Percentiles rank a stretch among this genome's conserved stretches.
Evolutionary conservation across 768 basidiomycete genomes (phyloP).

Genomic region (Mycena chlorophos): DNA sequence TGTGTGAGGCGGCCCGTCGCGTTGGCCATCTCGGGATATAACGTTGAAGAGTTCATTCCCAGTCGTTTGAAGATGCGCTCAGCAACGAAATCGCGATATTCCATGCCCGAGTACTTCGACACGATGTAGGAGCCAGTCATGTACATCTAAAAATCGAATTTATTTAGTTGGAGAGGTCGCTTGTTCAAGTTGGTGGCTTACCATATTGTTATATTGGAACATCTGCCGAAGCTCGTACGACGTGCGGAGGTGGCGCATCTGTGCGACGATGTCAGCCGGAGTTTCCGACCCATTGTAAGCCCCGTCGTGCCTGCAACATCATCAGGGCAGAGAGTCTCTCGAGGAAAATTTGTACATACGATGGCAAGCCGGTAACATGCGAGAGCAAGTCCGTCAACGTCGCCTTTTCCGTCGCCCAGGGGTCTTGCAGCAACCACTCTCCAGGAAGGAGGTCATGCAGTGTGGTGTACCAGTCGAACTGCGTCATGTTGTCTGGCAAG

Average conservation of each 20-base stretch:
- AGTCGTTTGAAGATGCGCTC: constrained; percentile 42
- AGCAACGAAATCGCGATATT: constrained; percentile 39
- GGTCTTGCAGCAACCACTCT: constrained; percentile 42
- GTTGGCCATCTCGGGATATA: constrained; percentile 32
- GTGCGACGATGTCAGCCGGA: constrained; percentile 21
- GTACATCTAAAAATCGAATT: constrained; percentile 33
- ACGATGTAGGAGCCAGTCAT: constrained; percentile 33
- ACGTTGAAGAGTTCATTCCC: constrained; percentile 42
- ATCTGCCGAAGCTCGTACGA: constrained; percentile 31
- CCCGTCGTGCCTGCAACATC: constrained; percentile 29
- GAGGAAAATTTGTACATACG: constrained; percentile 21
- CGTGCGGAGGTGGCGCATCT: constrained; percentile 28
- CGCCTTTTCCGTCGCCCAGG: constrained; percentile 37
- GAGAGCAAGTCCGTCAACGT: constrained; percentile 35
- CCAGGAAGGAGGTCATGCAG: constrained; percentile 36
- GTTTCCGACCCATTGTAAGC: constrained; percentile 25
- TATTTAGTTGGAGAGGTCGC: neutral
- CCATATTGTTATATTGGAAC: constrained; percentile 37
- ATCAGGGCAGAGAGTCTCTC: neutral
- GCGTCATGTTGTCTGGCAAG: constrained; percentile 30
- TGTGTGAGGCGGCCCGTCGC: constrained; percentile 25
- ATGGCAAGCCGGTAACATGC: constrained; percentile 36
- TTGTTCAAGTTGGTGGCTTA: constrained; percentile 11
- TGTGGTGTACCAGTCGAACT: constrained; percentile 38
- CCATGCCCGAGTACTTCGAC: constrained; percentile 4